These are phyloP conservation scores for Alternaria consortialis DNA, from an alignment of 2,329 filamentous ascomycete species.

Conservation along the genomic window DNA sequence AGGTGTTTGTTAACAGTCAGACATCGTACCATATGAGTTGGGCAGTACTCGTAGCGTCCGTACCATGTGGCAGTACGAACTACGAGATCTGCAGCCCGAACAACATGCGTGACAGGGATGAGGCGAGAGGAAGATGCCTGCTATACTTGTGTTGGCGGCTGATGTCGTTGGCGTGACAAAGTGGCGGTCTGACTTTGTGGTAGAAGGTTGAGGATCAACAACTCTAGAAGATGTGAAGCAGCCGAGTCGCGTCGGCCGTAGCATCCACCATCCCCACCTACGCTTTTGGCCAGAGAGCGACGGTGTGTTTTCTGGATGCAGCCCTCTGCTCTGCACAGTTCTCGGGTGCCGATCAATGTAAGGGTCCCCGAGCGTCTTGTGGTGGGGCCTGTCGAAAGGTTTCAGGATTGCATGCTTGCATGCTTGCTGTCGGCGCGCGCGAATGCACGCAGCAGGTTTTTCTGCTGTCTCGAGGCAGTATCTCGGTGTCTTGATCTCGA, in stretches of 20 bases:
- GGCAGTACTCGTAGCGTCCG: not conserved
- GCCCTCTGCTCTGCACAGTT: not conserved
- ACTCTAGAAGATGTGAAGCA: slow-evolving; percentile 4
- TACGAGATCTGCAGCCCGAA: slow-evolving; percentile 5
- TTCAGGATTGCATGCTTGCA: slow-evolving; percentile 1
- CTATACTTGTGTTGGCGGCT: slow-evolving; percentile 10
- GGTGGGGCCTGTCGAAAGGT: not conserved
- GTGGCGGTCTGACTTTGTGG: slow-evolving; percentile 14
- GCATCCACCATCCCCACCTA: slow-evolving; percentile 12
- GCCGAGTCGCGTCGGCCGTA: not conserved
- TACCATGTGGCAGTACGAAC: slow-evolving; percentile 1
- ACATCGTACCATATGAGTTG: slow-evolving; percentile 2
- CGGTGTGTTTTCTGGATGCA: slow-evolving; percentile 6
- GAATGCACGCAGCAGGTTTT: slow-evolving; percentile 4
- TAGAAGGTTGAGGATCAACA: not conserved
- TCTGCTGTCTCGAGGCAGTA: not conserved
- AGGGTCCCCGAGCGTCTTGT: slow-evolving; percentile 4
- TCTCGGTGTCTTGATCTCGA: not conserved
- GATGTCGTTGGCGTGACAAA: slow-evolving; percentile 12
- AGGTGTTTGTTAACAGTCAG: not conserved
- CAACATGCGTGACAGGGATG: not conserved
- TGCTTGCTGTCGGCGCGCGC: not conserved
- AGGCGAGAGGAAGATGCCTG: not conserved
- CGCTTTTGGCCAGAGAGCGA: slow-evolving; percentile 12
- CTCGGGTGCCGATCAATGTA: slow-evolving; percentile 5